These are phyloP conservation scores for Sugiyamaella marilandica DNA, from an alignment of 805 yeast species.

Conservation along the genomic window DNA sequence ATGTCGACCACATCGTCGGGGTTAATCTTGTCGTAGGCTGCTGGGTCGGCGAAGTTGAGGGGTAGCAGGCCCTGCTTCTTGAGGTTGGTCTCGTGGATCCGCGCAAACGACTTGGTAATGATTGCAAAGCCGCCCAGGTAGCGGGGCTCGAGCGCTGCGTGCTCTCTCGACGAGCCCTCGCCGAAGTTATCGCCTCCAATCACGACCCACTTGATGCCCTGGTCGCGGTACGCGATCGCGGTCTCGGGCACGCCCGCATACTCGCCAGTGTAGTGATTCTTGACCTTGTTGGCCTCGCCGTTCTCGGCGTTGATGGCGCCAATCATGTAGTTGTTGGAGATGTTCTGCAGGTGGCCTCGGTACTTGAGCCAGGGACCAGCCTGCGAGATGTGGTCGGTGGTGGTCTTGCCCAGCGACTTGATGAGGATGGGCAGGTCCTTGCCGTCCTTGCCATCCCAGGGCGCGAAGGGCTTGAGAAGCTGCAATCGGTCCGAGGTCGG, in stretches of 20 bases:
- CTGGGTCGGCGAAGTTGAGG: conserved; percentile 83
- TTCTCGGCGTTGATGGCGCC: conserved; percentile 98
- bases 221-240: conserved; percentile 90
- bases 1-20: conserved; percentile 87
- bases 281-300: conserved; percentile 86
- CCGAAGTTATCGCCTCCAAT: conserved; percentile 98
- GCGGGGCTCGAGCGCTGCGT: conserved; percentile 99
- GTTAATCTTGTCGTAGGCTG: conserved; percentile 89
- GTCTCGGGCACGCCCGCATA: conserved; percentile 96
- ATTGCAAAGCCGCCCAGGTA: conserved; percentile 97
- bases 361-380: conserved; percentile 99
- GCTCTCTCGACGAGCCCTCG: conserved; percentile 99
- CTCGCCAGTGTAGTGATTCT: conserved; percentile 87
- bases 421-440: conserved; percentile 84
- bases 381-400: conserved; percentile 99
- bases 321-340: conserved; percentile 98
- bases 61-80: conserved; percentile 99
- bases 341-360: conserved; percentile 99
- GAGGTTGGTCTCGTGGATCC: conserved; percentile 99
- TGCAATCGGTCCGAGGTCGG: conserved; percentile 97
- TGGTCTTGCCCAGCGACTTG: conserved; percentile 95
- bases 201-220: conserved; percentile 93
- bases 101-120: conserved; percentile 95
- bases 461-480: conserved; percentile 83
- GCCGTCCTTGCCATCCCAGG: conserved; percentile 97